These are phyloP conservation scores for Alternaria postmessia DNA, from an alignment of 2,329 filamentous ascomycete species.

Conservation along the genomic window DNA sequence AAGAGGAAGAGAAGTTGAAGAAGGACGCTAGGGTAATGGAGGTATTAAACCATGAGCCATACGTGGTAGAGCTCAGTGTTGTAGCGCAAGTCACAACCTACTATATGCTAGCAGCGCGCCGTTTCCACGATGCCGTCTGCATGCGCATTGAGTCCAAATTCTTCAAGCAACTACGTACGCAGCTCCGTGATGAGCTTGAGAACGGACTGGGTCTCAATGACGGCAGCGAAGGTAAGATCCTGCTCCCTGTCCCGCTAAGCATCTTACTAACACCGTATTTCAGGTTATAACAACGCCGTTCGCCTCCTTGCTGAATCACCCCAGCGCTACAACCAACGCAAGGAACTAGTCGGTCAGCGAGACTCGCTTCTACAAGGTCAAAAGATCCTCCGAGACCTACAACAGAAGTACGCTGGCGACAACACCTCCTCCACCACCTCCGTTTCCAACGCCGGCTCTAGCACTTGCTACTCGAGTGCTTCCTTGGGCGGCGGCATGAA, in stretches of 20 bases:
- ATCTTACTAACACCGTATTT: background rate
- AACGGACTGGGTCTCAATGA: slow-evolving; percentile 32
- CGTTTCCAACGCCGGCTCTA: background rate
- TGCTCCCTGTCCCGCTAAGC: background rate
- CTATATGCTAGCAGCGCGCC: slow-evolving; percentile 70
- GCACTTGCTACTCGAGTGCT: background rate
- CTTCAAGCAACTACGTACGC: slow-evolving; percentile 33
- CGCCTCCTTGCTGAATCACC: slow-evolving; percentile 24
- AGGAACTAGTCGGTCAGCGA: slow-evolving; percentile 15
- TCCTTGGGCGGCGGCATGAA: background rate
- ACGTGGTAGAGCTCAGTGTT: slow-evolving; percentile 66
- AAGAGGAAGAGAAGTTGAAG: slow-evolving; percentile 40
- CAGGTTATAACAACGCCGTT: slow-evolving; percentile 21
- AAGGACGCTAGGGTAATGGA: slow-evolving; percentile 32
- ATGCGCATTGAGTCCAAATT: slow-evolving; percentile 51
- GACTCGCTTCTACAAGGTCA: slow-evolving; percentile 24
- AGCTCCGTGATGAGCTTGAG: slow-evolving; percentile 38
- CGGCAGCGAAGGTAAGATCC: slow-evolving; percentile 27
- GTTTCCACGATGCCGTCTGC: slow-evolving; percentile 67
- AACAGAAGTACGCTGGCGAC: slow-evolving; percentile 23
- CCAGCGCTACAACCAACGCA: slow-evolving; percentile 18
- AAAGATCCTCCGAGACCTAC: slow-evolving; percentile 21
- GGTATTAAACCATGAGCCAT: slow-evolving; percentile 65
- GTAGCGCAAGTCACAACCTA: slow-evolving; percentile 72
- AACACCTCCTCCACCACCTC: background rate